Base-by-base conservation (phyloP, 2,329 filamentous ascomycete genomes). In the Paecilomyces sp. region DNA sequence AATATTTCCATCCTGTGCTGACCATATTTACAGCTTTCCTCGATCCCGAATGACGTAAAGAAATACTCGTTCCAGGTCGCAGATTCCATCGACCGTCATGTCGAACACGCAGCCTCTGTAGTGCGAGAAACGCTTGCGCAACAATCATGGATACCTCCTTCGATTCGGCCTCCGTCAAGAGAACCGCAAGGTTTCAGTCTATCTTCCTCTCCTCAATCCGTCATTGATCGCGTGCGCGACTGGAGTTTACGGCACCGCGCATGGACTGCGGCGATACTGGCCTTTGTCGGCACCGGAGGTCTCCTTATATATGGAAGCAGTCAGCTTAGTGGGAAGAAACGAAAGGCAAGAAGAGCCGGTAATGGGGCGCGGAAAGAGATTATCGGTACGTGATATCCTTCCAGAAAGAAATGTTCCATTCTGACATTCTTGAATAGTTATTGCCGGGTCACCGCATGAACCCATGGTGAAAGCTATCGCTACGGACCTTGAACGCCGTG, bases 361-460 rank as follows among this genome's bases (percentile, higher is more conserved):
- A 96, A 91, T 76, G 94, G 94, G 25, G 91, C 90, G 3, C 84
- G 94, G 57, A 86, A 88, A 64, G 94, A 99, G 74, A 93, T 97
- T 58, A 81, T 88, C 41, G 80, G 80, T 82, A 74, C 61, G 77
- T 70, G 51, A 57, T 34, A 28, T 30, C n/a, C 34, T 56, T 36
- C 28, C 15, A 22, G 58, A 15, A 52, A 57, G 61, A 66, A 55
- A 68, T 61, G 47, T 36, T 41, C 22, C 33, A 4, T 18, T 28
- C 60, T 68, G 53, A 67, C 47, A 28, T 28, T 28, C 25, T 61
- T 62, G 57, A 63, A 79, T 86, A 71, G 89, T 97, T 30, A 84
- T 97, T 63, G 92, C 92, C 24, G 93, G 93, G n/a, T 92, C 91
- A 22, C 89, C 91, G 6, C 85, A 88, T 56, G 87, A 96, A 68